phyloP scores from a whole-genome alignment of 768 basidiomycete species.

The Pleurotus sapidus region DNA sequence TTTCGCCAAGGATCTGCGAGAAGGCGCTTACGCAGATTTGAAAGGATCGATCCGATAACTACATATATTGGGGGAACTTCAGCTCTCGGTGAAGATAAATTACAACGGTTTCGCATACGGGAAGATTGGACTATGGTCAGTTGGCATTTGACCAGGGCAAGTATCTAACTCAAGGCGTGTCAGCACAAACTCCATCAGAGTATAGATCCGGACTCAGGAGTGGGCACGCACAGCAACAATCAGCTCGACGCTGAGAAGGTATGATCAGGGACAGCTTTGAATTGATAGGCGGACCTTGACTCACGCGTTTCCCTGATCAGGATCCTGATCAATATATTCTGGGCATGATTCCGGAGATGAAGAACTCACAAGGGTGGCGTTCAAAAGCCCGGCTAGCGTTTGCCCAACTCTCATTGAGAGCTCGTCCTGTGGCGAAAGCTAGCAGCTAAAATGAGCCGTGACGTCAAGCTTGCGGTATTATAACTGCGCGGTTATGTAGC shows the following conservation, averaged over 20 bases:
- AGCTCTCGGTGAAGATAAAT: conserved; percentile 8
- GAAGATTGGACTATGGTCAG: conserved; percentile 79
- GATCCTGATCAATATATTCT: no score
- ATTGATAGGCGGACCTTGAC: conserved; percentile 30
- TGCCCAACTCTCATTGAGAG: conserved; percentile 79
- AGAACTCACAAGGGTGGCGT: conserved; percentile 70
- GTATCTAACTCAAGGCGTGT: conserved; percentile 30
- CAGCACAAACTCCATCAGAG: background rate
- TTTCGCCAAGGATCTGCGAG: conserved; percentile 8
- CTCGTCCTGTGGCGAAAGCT: conserved; percentile 85
- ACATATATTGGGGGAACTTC: background rate
- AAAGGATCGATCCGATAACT: conserved; percentile 88
- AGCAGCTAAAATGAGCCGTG: conserved; percentile 45
- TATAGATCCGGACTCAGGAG: background rate
- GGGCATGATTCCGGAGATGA: background rate
- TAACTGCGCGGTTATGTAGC: background rate
- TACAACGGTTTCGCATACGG: conserved; percentile 40
- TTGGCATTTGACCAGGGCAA: conserved; percentile 52
- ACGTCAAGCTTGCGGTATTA: conserved; percentile 1
- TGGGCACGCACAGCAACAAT: conserved; percentile 68
- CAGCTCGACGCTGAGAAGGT: conserved; percentile 50
- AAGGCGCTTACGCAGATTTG: conserved; percentile 66
- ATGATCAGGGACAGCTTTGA: conserved; percentile 12
- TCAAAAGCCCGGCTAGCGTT: conserved; percentile 79
- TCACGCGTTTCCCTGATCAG: conserved; percentile 47